Evolutionary conservation across 331 rosid species (phyloP).

Genomic region (Rosa hybrid): DNA sequence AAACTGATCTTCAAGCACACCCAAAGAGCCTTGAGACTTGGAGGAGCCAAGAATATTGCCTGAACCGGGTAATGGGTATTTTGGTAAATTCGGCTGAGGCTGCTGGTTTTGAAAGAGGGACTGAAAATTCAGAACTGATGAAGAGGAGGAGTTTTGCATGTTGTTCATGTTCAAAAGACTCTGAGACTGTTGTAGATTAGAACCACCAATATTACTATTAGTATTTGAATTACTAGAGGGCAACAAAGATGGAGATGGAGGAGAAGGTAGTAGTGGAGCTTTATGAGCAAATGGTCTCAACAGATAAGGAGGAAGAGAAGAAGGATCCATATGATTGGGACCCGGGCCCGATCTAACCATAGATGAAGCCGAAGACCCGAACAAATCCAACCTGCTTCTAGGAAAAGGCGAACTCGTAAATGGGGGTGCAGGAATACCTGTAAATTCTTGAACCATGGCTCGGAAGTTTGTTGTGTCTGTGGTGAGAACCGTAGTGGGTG

Average conservation of each 20-base stretch:
- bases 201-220: background rate
- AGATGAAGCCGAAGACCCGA: slow-evolving; percentile 28
- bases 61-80: slow-evolving; percentile 34
- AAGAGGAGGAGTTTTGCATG: slow-evolving; percentile 45
- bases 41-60: slow-evolving; percentile 19
- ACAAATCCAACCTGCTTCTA: slow-evolving; percentile 69
- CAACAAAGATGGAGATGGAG: slow-evolving; percentile 22
- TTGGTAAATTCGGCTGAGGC: slow-evolving; percentile 4
- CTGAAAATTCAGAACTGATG: slow-evolving; percentile 57
- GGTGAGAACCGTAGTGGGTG: slow-evolving; percentile 90
- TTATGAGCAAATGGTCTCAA: slow-evolving; percentile 79
- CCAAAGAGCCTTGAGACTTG: slow-evolving; percentile 38
- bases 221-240: slow-evolving; percentile 25
- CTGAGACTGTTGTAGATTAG: slow-evolving; percentile 2
- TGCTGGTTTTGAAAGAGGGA: slow-evolving; percentile 42
- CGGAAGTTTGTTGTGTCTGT: slow-evolving; percentile 93
- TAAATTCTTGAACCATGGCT: slow-evolving; percentile 99
- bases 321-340: slow-evolving; percentile 40
- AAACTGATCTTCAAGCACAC: slow-evolving; percentile 49
- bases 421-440: slow-evolving; percentile 94
- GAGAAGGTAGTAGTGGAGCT: slow-evolving; percentile 31
- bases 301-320: slow-evolving; percentile 44
- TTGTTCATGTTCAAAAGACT: slow-evolving; percentile 36
- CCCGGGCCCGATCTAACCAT: slow-evolving; percentile 30
- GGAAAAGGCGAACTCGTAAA: slow-evolving; percentile 58